Percentiles rank a stretch among this genome's conserved stretches.
Conservation (phyloP, 768 basidiomycete species). For the Ramaria sp. region DNA sequence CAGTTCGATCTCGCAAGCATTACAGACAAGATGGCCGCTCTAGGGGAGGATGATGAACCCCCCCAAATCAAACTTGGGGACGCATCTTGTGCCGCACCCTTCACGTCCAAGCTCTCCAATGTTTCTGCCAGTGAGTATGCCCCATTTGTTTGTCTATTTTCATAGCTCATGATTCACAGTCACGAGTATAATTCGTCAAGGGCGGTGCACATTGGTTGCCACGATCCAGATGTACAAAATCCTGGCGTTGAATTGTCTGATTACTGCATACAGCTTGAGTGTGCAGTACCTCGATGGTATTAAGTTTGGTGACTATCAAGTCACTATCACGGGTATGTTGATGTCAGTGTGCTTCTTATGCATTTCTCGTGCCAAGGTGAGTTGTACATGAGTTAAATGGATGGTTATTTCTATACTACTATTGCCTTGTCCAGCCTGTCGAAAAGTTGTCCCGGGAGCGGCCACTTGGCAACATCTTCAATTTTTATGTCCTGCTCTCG, state of each 20-base stretch:
- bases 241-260: conserved; percentile 91
- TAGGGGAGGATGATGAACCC: conserved; percentile 91
- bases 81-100: conserved; percentile 96
- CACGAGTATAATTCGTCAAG: conserved; percentile 95
- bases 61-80: conserved; percentile 99
- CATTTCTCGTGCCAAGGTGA: conserved; percentile 92
- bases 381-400: conserved; percentile 12
- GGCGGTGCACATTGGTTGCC: conserved; percentile 95
- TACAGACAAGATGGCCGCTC: conserved; percentile 77
- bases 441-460: conserved; percentile 91
- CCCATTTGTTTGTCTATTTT: background rate
- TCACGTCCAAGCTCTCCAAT: conserved; percentile 97
- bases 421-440: conserved; percentile 56
- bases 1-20: conserved; percentile 73
- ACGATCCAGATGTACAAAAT: conserved; percentile 99
- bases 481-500: conserved; percentile 87
- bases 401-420: background rate
- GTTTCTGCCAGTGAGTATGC: conserved; percentile 78
- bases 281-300: conserved; percentile 98
- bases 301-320: conserved; percentile 98
- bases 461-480: conserved; percentile 93
- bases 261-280: conserved; percentile 96
- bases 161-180: conserved; percentile 33
- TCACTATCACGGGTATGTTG: conserved; percentile 91
- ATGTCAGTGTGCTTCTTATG: conserved; percentile 99